Percentiles rank a stretch among this genome's conserved stretches.
phyloP scores from a whole-genome alignment of 352 stramenopile species.

The Stramenopiles sp. region DNA sequence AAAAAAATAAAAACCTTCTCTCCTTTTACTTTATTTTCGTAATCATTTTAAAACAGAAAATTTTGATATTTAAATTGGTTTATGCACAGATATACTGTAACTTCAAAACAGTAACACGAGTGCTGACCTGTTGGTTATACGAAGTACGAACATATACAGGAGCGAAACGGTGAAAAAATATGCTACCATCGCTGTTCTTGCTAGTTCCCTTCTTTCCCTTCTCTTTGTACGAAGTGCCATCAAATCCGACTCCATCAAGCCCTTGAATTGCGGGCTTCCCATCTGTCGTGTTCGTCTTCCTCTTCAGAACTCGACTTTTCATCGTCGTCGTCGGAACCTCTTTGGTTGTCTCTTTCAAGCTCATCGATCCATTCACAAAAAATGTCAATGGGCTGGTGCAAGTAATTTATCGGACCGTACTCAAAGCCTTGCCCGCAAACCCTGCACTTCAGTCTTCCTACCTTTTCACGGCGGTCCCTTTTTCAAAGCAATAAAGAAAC shows the following conservation, averaged over 20 bases:
- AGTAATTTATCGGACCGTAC: neutral
- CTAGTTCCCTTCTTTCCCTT: neutral
- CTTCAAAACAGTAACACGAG: too few species aligned
- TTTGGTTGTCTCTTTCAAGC: neutral
- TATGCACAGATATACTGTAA: too few species aligned
- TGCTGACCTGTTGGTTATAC: too few species aligned
- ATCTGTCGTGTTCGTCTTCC: too few species aligned
- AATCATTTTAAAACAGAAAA: too few species aligned
- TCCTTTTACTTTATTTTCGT: too few species aligned
- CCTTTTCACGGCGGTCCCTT: neutral
- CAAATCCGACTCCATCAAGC: too few species aligned
- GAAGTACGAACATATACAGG: neutral
- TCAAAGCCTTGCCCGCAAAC: neutral
- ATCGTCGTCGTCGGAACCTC: neutral
- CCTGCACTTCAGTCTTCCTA: neutral
- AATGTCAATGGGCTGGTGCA: neutral
- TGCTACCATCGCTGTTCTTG: neutral
- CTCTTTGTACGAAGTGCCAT: too few species aligned
- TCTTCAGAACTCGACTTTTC: too few species aligned
- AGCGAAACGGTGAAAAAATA: neutral
- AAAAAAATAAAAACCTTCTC: too few species aligned
- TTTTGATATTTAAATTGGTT: too few species aligned
- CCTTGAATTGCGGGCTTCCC: too few species aligned
- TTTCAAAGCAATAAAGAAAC: neutral
- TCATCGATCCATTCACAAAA: conserved; percentile 5